Base-by-base conservation (phyloP, 306 rosid genomes). In the Hippophae rhamnoides region DNA sequence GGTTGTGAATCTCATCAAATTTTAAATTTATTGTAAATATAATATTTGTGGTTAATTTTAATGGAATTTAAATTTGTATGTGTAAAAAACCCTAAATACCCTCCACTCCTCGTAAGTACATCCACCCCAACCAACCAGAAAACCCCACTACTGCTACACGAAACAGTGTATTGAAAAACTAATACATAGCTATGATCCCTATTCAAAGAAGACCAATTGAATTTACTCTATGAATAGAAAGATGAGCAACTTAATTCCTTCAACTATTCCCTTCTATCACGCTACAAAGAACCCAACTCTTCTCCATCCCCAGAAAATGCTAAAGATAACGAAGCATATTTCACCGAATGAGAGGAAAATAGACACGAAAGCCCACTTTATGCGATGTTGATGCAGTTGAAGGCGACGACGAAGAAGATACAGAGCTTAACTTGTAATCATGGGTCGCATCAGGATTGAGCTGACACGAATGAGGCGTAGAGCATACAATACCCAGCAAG, bases 181-280 rank as follows among this genome's bases (percentile, higher is more conserved):
- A 95, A 93, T 10, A 88, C 85, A 0, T 94, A 97, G 73, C 99
- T 93, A 75, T 80, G 86, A 43, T 87, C 97, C 63, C 83, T 63
- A 47, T 82, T 85, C 87, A 82, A 76, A 5, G 75, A 78, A 46
- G 78, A 64, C 43, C 84, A 89, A 23, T 61, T 53, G 13, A 86
- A 76, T 61, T 92, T 88, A 45, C 77, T 68, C 23, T 81, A 79
- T 23, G 89, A 80, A 67, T 80, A 88, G 1, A 88, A 81, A 47
- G 82, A 92, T 4, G 98, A 83, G 73, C 93, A 72, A 10, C 89
- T 66, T n/a, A 85, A 56, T 40, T 86, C 97, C 81, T 86, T 89
- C 68, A 84, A 72, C 27, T 90, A 96, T 8, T 85, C 89, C 45
- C 79, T 75, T 62, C 77, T 72, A 14, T 80, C 84, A 14, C 73